Evolutionary conservation across 305 asterid species (phyloP), one percentile per base, ranked within the genome.

Genomic region (Fraxinus nigra): DNA sequence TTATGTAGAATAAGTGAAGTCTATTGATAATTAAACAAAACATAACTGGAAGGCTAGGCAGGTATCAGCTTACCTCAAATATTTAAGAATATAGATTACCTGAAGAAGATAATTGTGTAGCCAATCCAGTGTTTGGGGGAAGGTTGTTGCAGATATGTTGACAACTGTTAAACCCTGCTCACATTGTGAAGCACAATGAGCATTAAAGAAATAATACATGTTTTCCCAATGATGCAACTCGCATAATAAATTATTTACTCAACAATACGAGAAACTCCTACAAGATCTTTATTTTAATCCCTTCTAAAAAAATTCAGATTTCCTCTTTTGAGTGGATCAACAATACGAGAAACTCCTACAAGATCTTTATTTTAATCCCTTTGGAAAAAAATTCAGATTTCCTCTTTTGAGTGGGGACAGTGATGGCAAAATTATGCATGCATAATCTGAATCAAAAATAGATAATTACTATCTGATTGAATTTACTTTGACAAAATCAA

Each of bases 91-190:
- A 75, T 77, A 77, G 28, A 80, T 82, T 84, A 95, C 99, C 99
- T 95, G 97, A 84, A 95, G 95, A 86, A 95, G 99, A 87, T 94
- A 89, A 87, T 92, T 95, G 88, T 95, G 99, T 86, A 95, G 88
- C 98, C 98, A 92, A 88, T 93, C 99, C 82, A 95, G 88, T 77
- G 98, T 93, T 89, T 95, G 99, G 2, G 98, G 99, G 87, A 95
- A 95, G 43, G 98, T 91, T 72, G 99, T 94, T 28, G 99, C 98
- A 82, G 99, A 94, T 90, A 94, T 83, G 86, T 91, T 91, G 80
- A 93, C 98, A 75, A 93, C 97, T 0, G 95, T 87, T 84, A 91
- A 83, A 54, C 99, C 98, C 99, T 95, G 91, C 83, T 80, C 84
- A 85, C 40, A 73, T 67, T 63, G 38, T 84, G 48, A 82, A 80